phyloP scores from a whole-genome alignment of 352 stramenopile species.

The Saprolegnia parasitica region DNA sequence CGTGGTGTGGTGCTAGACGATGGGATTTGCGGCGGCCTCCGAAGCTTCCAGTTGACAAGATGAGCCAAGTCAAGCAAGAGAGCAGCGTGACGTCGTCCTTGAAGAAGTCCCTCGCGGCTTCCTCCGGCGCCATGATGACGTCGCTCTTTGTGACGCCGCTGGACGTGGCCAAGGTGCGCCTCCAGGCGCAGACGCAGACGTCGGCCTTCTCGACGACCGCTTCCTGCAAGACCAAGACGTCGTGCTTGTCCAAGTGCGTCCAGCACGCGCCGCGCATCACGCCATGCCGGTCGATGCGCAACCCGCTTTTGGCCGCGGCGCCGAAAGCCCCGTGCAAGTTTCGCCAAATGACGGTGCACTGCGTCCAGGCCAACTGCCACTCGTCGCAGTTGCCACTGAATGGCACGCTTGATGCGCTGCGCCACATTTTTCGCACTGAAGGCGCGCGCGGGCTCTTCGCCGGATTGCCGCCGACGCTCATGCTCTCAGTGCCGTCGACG shows the following conservation, averaged over 20 bases:
- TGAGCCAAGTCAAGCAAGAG: neutral
- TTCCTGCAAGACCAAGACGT: constrained; percentile 12
- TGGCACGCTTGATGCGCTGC: constrained; percentile 59
- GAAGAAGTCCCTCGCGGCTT: constrained; percentile 70
- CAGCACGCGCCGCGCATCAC: constrained; percentile 11
- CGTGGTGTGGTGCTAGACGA: constrained; percentile 1
- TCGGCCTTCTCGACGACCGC: neutral
- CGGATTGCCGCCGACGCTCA: constrained; percentile 85
- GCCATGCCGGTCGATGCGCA: constrained; percentile 8
- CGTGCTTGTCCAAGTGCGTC: constrained; percentile 2
- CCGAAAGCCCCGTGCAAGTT: constrained; percentile 14
- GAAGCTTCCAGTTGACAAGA: constrained; percentile 8
- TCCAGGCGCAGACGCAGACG: constrained; percentile 62
- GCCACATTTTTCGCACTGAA: constrained; percentile 77
- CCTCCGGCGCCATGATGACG: constrained; percentile 59
- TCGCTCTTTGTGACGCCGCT: constrained; percentile 83
- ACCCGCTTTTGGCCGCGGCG: neutral
- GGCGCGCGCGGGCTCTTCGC: constrained; percentile 76
- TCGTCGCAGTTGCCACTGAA: constrained; percentile 30
- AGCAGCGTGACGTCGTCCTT: constrained; percentile 28
- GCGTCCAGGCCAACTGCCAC: constrained; percentile 8
- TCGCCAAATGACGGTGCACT: constrained; percentile 12
- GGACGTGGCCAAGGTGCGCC: constrained; percentile 75
- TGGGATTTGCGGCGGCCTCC: neutral
- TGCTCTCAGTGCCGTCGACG: constrained; percentile 92